Conservation (phyloP, 345 rosid species). For the Brassica cretica region DNA sequence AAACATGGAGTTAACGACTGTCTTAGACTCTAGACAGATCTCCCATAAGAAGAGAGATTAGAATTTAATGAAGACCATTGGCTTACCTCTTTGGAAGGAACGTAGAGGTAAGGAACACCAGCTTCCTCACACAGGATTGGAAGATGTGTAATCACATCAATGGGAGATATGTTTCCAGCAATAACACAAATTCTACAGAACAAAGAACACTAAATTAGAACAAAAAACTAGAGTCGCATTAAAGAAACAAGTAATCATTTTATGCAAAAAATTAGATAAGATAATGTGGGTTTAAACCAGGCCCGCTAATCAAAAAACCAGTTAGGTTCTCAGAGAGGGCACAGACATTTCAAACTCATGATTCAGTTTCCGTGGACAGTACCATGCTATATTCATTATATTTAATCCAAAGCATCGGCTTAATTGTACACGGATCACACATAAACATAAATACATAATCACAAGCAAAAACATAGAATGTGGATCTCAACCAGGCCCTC, state of each 20-base stretch:
- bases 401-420: constrained; percentile 59
- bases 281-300: constrained; percentile 34
- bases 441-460: neutral
- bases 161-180: constrained; percentile 96
- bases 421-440: constrained; percentile 34
- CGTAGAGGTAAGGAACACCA: constrained; percentile 83
- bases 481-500: neutral
- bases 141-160: constrained; percentile 93
- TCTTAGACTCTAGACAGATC: neutral
- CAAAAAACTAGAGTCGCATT: neutral
- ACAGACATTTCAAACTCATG: constrained; percentile 36
- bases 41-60: neutral
- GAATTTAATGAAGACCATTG: neutral
- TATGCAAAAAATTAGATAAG: neutral
- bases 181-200: constrained; percentile 77
- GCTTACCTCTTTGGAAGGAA: constrained; percentile 85
- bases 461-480: neutral
- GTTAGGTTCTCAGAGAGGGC: constrained; percentile 41
- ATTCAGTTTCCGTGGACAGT: constrained; percentile 49
- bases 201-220: neutral
- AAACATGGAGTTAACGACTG: neutral
- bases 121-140: constrained; percentile 89
- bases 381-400: constrained; percentile 60
- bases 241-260: neutral
- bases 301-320: constrained; percentile 33